Conservation (phyloP, 768 basidiomycete species). For the Tulasnella sp. region DNA sequence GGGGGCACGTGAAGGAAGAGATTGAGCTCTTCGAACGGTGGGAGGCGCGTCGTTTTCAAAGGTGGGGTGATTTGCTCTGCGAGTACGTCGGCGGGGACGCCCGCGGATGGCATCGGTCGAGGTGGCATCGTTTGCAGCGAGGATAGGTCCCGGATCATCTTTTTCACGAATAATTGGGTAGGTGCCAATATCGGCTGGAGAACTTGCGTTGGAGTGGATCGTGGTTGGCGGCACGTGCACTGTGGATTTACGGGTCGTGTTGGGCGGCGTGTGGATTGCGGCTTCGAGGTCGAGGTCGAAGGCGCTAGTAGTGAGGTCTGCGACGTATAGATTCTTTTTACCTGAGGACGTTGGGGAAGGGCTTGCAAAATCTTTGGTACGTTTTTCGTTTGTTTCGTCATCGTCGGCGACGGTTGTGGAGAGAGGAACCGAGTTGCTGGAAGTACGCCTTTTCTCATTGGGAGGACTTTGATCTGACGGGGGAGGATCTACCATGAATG, state of each 20-base stretch:
- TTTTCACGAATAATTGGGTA: background rate
- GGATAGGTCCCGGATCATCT: background rate
- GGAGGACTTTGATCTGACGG: too few relatives aligned
- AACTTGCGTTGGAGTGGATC: slow-evolving; percentile 11
- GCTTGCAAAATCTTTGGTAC: too few relatives aligned
- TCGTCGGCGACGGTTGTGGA: too few relatives aligned
- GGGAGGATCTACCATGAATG: too few relatives aligned
- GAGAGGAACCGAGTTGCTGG: too few relatives aligned
- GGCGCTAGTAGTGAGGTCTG: too few relatives aligned
- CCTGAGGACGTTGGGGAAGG: too few relatives aligned
- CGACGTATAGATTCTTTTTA: too few relatives aligned
- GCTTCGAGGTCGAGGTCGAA: slow-evolving; percentile 15
- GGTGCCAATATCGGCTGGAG: slow-evolving; percentile 10
- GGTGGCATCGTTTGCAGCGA: background rate
- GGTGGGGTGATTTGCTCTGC: background rate
- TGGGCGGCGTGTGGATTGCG: slow-evolving; percentile 5
- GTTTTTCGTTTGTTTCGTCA: too few relatives aligned
- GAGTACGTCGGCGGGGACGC: slow-evolving; percentile 3
- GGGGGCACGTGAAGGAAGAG: slow-evolving; percentile 14
- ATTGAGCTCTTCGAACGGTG: background rate
- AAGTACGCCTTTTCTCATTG: too few relatives aligned
- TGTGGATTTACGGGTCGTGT: slow-evolving; percentile 2
- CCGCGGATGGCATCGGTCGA: background rate
- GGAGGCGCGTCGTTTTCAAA: background rate
- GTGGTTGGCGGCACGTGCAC: slow-evolving; percentile 4